Conservation (phyloP, 73 alveolate genomes). For the Uronychia setigera region DNA sequence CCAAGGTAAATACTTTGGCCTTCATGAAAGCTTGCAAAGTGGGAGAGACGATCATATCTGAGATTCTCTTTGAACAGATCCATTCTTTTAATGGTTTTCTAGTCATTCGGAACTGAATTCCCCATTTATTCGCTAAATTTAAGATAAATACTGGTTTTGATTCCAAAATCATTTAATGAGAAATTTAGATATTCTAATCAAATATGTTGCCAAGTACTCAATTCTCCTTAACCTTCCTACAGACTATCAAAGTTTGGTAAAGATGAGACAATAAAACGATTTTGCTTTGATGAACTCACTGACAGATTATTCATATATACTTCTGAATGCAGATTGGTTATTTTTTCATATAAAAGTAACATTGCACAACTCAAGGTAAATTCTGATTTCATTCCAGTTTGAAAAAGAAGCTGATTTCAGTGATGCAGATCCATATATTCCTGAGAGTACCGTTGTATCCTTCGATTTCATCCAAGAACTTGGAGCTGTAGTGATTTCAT, state of each 20-base stretch:
- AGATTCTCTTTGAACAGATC: not conserved
- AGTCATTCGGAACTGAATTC: not conserved
- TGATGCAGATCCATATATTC: slow-evolving; percentile 31
- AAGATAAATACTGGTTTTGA: not conserved
- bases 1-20: slow-evolving; percentile 18
- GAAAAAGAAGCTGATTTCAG: slow-evolving; percentile 10
- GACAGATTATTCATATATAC: slow-evolving; percentile 35
- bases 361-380: slow-evolving; percentile 5
- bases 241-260: not conserved
- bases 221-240: not conserved
- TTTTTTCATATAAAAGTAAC: slow-evolving; percentile 24
- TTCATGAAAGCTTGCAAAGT: not conserved
- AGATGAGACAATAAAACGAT: slow-evolving; percentile 11
- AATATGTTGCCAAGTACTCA: not conserved
- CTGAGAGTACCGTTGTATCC: slow-evolving; percentile 4
- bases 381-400: not conserved
- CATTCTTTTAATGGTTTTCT: not conserved
- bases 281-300: slow-evolving; percentile 54
- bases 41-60: not conserved
- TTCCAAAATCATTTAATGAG: slow-evolving; percentile 17
- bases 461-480: slow-evolving; percentile 54
- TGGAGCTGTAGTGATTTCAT: slow-evolving; percentile 31
- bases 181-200: slow-evolving; percentile 44
- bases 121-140: not conserved
- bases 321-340: not conserved